A percentile compares a stretch with the other conserved stretches of the same genome.
Evolutionary conservation across 2,329 filamentous ascomycete species (phyloP).

Genomic region (Chrysoporthe cubensis): DNA sequence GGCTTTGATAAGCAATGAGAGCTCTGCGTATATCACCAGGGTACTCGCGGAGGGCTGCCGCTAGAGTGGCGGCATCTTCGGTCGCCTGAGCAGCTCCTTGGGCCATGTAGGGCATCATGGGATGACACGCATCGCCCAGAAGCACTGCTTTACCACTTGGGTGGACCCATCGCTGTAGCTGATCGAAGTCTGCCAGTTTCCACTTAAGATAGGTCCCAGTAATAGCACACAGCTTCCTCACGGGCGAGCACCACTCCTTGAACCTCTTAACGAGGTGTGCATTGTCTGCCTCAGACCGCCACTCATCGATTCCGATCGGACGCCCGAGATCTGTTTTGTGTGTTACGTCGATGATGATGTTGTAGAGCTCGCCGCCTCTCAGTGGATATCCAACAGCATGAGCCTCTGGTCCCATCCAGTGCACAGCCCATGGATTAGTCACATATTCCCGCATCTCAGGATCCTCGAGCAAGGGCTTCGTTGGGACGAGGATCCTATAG

Average conservation of each 20-base stretch:
- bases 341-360: conserved; percentile 39
- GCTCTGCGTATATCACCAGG: conserved; percentile 13
- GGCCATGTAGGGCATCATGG: conserved; percentile 53
- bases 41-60: conserved; percentile 29
- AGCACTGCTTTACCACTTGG: conserved; percentile 44
- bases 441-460: conserved; percentile 36
- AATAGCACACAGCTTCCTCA: conserved; percentile 40
- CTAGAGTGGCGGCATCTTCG: conserved; percentile 46
- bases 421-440: conserved; percentile 37
- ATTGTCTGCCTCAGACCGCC: conserved; percentile 38
- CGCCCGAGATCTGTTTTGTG: conserved; percentile 25
- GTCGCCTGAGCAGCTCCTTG: conserved; percentile 50
- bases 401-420: conserved; percentile 40
- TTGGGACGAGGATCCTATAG: conserved; percentile 40
- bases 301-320: conserved; percentile 27
- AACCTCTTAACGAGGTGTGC: conserved; percentile 43
- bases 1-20: conserved; percentile 27
- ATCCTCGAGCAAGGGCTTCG: conserved; percentile 34
- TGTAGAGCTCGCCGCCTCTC: conserved; percentile 39
- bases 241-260: conserved; percentile 40
- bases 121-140: conserved; percentile 50
- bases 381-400: conserved; percentile 41
- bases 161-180: conserved; percentile 46
- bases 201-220: conserved; percentile 49
- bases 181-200: conserved; percentile 48